Evolutionary conservation across 768 basidiomycete genomes (phyloP), one percentile per base, ranked within the genome.

Genomic region (Xerocomellus chrysenteron): DNA sequence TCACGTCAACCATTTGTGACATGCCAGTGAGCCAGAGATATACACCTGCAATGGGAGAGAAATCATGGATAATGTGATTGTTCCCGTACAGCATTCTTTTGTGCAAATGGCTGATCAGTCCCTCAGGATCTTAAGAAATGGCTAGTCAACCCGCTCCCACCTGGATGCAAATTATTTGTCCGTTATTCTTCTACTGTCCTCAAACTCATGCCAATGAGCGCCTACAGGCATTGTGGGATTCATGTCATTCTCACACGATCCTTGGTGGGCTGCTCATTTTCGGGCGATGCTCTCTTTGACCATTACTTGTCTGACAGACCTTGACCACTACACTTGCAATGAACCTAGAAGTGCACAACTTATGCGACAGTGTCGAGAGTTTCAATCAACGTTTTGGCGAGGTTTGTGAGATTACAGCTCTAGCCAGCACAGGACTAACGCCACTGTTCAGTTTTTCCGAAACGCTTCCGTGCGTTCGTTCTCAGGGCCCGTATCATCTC

Each of bases 231-330:
- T 39, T 72, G 14, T 68, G 60, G 56, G 70, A 70, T 42, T 64
- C 70, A 4, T 70, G 69, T 26, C 70, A 70, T 24, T 71, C 70
- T 6, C 55, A 63, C 7, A 70, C 69, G 1, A 68, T 70, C 13
- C 58, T 70, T n/a, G 68, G 70, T 68, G 8, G 35, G 56, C 6
- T 49, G 4, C 17, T 41, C 16, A 17, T 37, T n/a, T 42, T 42
- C 14, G n/a, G 24, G 8, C 14, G 2, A 26, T 45, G 9, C 42
- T 48, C 13, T 37, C 6, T 16, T 42, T 47, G 6, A 44, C n/a
- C 32, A 30, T 30, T 19, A 19, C 9, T 21, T 50, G 30, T n/a
- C 17, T 36, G 35, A 35, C 35, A 70, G 69, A 70, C 42, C 64
- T 70, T 28, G 68, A 68, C 9, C 68, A 70, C 26, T 42, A 60